A percentile compares a stretch with the other conserved stretches of the same genome.
phyloP scores from a whole-genome alignment of 192 early-diverging fungal species.

The Endogone sp. region DNA sequence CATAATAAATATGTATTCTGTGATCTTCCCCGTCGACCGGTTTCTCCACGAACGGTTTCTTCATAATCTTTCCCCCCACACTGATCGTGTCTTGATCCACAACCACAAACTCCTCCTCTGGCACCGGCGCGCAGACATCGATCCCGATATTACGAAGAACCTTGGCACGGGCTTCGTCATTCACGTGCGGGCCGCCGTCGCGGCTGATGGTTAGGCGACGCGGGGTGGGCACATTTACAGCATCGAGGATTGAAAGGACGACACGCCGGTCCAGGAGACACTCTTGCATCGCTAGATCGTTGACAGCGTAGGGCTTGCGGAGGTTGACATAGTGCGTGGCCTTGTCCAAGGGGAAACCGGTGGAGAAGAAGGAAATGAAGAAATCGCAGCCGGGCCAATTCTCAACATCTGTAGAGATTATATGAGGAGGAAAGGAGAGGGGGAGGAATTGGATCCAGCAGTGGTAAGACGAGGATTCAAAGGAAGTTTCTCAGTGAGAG shows the following conservation, averaged over 20 bases:
- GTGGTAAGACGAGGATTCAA: background rate
- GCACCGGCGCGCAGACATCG: conserved; percentile 30
- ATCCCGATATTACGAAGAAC: conserved; percentile 49
- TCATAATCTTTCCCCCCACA: conserved; percentile 62
- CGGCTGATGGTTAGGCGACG: conserved; percentile 65
- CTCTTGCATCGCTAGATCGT: conserved; percentile 87
- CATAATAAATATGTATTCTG: conserved; percentile 96
- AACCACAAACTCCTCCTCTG: conserved; percentile 16
- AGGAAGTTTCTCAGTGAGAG: background rate
- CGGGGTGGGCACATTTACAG: conserved; percentile 81
- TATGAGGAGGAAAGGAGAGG: background rate
- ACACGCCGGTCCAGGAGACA: conserved; percentile 88
- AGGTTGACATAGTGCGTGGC: conserved; percentile 85
- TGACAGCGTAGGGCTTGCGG: conserved; percentile 83
- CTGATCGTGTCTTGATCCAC: conserved; percentile 68
- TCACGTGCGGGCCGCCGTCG: conserved; percentile 60
- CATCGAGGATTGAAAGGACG: conserved; percentile 76
- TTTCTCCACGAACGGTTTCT: conserved; percentile 98
- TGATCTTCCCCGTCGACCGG: conserved; percentile 96
- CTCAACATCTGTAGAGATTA: conserved; percentile 73
- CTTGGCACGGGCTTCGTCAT: conserved; percentile 40
- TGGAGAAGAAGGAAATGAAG: conserved; percentile 94
- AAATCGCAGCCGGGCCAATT: conserved; percentile 95
- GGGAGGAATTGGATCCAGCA: background rate
- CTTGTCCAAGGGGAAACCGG: conserved; percentile 90